phyloP scores from a whole-genome alignment of 305 asterid genomes.

The Fraxinus nigra region DNA sequence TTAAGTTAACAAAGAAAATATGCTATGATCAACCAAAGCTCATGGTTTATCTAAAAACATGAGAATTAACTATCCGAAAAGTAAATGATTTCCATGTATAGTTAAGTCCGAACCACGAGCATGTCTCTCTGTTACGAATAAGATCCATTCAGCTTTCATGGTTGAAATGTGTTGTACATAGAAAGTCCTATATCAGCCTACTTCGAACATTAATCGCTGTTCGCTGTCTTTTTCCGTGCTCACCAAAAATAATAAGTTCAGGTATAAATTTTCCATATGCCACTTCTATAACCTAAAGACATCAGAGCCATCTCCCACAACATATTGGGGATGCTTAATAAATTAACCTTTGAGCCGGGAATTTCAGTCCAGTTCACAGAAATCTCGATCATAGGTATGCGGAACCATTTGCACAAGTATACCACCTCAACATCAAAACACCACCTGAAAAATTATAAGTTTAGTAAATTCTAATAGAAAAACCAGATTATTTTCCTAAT shows the following conservation, averaged over 20 bases:
- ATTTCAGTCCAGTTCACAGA: constrained; percentile 90
- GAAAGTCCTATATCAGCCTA: neutral
- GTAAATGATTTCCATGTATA: neutral
- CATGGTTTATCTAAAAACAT: neutral
- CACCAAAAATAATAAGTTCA: constrained; percentile 20
- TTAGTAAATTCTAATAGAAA: neutral
- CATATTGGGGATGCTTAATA: constrained; percentile 88
- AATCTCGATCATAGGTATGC: constrained; percentile 72
- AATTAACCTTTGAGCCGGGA: constrained; percentile 87
- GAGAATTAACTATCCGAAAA: neutral
- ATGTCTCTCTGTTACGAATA: neutral
- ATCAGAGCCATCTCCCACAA: constrained; percentile 91
- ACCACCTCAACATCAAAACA: constrained; percentile 94
- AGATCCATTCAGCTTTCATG: neutral
- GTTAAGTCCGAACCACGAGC: neutral
- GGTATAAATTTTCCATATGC: constrained; percentile 71
- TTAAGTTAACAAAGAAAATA: neutral
- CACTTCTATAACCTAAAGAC: constrained; percentile 85
- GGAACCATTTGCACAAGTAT: constrained; percentile 67
- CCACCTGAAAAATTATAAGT: constrained; percentile 56
- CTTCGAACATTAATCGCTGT: neutral
- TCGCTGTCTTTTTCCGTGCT: neutral
- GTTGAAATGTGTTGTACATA: neutral
- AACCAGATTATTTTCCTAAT: neutral
- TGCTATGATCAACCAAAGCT: neutral